A percentile compares a stretch with the other conserved stretches of the same genome.
Evolutionary conservation across 176 grass and related monocot species (phyloP).

Genomic region (Aegilops umbellulata): DNA sequence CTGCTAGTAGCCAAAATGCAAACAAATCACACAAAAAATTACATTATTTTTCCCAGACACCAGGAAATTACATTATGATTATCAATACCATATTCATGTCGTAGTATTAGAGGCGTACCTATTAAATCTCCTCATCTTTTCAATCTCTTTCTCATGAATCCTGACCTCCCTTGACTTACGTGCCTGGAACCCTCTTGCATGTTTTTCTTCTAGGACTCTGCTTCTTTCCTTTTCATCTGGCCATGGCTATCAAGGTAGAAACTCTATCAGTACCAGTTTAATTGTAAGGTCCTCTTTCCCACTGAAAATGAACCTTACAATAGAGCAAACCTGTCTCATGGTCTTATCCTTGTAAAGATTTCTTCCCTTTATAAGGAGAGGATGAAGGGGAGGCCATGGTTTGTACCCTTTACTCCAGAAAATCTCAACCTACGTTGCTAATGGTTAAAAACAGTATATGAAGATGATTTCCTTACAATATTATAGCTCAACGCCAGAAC

Average conservation of each 20-base stretch:
- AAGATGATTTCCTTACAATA: not conserved
- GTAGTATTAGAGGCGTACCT: not conserved
- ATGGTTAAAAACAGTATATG: not conserved
- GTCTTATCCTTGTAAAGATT: constrained; percentile 14
- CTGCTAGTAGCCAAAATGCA: not conserved
- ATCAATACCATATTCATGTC: constrained; percentile 4
- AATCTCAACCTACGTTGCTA: not conserved
- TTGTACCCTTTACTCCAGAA: constrained; percentile 18
- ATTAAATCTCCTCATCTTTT: not conserved
- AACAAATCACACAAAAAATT: not conserved
- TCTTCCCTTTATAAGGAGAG: constrained; percentile 16
- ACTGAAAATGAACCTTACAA: not conserved
- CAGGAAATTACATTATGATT: not conserved
- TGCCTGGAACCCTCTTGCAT: not conserved
- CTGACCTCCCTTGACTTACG: constrained; percentile 1
- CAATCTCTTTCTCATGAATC: constrained; percentile 10
- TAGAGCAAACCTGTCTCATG: not conserved
- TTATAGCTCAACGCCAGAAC: not conserved
- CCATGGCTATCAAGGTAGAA: constrained; percentile 5
- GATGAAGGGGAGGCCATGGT: constrained; percentile 18
- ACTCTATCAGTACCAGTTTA: not conserved
- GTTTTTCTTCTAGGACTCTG: constrained; percentile 17
- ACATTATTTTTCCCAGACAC: not conserved
- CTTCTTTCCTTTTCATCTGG: constrained; percentile 10
- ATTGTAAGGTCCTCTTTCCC: constrained; percentile 1